Evolutionary conservation across 306 rosid genomes (phyloP).

Genomic region (Dalbergia oliveri): DNA sequence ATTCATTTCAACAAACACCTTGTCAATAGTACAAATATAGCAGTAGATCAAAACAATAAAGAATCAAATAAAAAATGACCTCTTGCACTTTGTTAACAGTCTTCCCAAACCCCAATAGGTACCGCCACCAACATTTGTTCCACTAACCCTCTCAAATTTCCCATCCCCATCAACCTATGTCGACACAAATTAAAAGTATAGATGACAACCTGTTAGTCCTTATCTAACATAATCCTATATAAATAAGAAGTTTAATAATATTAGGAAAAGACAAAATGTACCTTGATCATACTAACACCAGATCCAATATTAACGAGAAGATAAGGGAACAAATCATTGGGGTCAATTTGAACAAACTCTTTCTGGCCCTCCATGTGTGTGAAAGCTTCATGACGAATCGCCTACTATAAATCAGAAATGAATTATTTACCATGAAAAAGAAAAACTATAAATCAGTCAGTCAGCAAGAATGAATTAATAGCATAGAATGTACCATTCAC

Average conservation of each 20-base stretch:
- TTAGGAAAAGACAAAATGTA: constrained; percentile 47
- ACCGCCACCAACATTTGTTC: constrained; percentile 99
- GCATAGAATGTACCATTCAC: constrained; percentile 26
- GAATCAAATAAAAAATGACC: constrained; percentile 57
- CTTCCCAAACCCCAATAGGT: constrained; percentile 99
- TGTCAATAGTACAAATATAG: constrained; percentile 38
- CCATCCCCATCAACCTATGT: constrained; percentile 97
- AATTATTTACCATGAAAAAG: constrained; percentile 33
- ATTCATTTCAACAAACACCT: constrained; percentile 51
- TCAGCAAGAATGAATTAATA: constrained; percentile 34
- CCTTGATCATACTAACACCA: constrained; percentile 99
- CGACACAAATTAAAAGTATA: constrained; percentile 35
- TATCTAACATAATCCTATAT: constrained; percentile 41
- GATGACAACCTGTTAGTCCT: constrained; percentile 37
- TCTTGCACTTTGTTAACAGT: constrained; percentile 95
- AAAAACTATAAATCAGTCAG: constrained; percentile 24
- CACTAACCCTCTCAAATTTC: constrained; percentile 92
- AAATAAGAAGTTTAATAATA: constrained; percentile 37
- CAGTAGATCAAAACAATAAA: constrained; percentile 27
- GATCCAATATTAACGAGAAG: constrained; percentile 99
- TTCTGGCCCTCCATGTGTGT: constrained; percentile 98
- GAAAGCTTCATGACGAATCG: constrained; percentile 99
- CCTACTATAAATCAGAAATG: constrained; percentile 79
- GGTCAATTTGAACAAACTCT: constrained; percentile 96
- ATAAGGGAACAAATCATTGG: constrained; percentile 87